Evolutionary conservation across 179 eudicot species (phyloP).

Genomic region (Beta lomatogona): DNA sequence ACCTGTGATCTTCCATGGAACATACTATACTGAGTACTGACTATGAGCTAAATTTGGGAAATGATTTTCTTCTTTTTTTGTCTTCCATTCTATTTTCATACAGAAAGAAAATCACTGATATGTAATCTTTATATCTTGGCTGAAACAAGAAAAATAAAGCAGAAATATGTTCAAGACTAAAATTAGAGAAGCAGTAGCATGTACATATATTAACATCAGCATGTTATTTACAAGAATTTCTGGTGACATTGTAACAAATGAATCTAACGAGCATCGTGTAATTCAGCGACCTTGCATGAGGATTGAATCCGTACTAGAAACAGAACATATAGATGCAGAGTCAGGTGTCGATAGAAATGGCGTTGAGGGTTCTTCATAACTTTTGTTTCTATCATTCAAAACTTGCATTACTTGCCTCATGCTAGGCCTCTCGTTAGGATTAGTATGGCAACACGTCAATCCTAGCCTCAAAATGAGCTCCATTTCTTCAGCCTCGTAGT

Average conservation of each 20-base stretch:
- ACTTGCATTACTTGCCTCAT: slow-evolving; percentile 24
- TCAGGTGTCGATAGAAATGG: not conserved
- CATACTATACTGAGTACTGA: not conserved
- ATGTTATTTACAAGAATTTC: not conserved
- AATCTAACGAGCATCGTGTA: not conserved
- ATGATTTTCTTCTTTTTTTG: not conserved
- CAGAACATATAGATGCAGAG: slow-evolving; percentile 10
- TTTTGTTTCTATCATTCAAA: not conserved
- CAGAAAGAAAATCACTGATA: not conserved
- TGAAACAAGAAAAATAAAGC: not conserved
- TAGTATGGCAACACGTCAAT: slow-evolving; percentile 12
- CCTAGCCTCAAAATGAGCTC: slow-evolving; percentile 21
- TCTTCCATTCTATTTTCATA: not conserved
- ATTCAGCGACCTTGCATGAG: slow-evolving; percentile 7
- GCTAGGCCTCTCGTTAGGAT: slow-evolving; percentile 20
- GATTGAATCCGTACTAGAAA: slow-evolving; percentile 18
- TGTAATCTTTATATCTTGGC: not conserved
- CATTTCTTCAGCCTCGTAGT: slow-evolving; percentile 5
- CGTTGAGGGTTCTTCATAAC: not conserved
- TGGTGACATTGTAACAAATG: not conserved
- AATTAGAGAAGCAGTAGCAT: not conserved
- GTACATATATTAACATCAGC: not conserved
- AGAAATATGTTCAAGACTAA: not conserved
- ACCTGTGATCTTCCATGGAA: no score
- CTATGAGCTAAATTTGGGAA: not conserved